Percentiles rank a stretch among this genome's conserved stretches.
Evolutionary conservation across 2,329 filamentous ascomycete species (phyloP).

Genomic region (Ascochyta rabiei): DNA sequence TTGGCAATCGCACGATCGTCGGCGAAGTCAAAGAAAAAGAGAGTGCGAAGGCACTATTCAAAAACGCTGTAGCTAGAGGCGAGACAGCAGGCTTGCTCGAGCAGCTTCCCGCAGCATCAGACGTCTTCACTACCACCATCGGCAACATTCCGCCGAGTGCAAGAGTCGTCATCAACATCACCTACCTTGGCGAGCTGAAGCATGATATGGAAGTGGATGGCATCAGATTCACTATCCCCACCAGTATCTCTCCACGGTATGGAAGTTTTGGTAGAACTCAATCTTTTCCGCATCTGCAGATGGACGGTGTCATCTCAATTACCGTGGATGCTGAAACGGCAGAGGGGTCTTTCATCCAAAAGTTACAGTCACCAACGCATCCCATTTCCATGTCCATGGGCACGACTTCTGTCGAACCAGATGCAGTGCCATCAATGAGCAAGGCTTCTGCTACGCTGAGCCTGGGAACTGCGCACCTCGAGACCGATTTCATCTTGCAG

Average conservation of each 20-base stretch:
- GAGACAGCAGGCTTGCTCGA: slow-evolving; percentile 70
- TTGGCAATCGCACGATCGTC: slow-evolving; percentile 64
- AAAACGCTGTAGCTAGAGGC: slow-evolving; percentile 63
- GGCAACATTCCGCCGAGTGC: slow-evolving; percentile 69
- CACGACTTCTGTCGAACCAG: slow-evolving; percentile 56
- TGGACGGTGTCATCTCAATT: slow-evolving; percentile 58
- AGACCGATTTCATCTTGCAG: slow-evolving; percentile 71
- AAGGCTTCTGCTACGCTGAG: slow-evolving; percentile 68
- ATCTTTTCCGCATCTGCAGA: background rate
- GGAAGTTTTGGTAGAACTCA: slow-evolving; percentile 44
- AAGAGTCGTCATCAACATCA: slow-evolving; percentile 65
- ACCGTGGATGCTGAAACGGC: slow-evolving; percentile 66
- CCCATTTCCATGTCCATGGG: slow-evolving; percentile 70
- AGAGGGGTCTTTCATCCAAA: slow-evolving; percentile 62
- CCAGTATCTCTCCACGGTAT: slow-evolving; percentile 70
- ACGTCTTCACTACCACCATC: slow-evolving; percentile 71
- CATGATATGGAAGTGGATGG: slow-evolving; percentile 72
- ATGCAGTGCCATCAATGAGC: slow-evolving; percentile 59
- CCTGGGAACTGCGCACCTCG: slow-evolving; percentile 59
- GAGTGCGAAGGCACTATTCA: slow-evolving; percentile 65
- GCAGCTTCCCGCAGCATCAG: slow-evolving; percentile 63
- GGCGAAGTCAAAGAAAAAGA: slow-evolving; percentile 71
- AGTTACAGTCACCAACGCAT: slow-evolving; percentile 70
- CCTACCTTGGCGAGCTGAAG: slow-evolving; percentile 73
- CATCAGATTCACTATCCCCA: slow-evolving; percentile 72